phyloP scores from a whole-genome alignment of 768 basidiomycete genomes.

The Lactifluus piperatus region DNA sequence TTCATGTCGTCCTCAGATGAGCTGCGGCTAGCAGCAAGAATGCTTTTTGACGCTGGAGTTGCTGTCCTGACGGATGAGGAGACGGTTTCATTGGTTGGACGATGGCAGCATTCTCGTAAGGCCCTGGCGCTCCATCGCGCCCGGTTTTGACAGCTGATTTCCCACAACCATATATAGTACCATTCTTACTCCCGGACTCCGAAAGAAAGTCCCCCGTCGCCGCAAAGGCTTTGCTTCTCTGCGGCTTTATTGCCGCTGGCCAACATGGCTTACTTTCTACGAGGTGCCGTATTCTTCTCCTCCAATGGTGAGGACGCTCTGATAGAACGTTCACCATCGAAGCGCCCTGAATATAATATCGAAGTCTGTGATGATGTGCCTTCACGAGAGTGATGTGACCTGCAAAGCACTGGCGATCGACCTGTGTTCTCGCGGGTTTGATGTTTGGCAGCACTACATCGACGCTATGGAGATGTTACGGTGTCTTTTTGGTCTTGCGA shows the following conservation, averaged over 20 bases:
- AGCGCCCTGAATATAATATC: constrained; percentile 81
- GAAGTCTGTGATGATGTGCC: constrained; percentile 67
- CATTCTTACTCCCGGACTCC: constrained; percentile 49
- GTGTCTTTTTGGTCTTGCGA: constrained; percentile 73
- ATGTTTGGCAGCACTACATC: constrained; percentile 90
- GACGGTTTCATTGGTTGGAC: constrained; percentile 46
- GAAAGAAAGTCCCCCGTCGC: constrained; percentile 50
- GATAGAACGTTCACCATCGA: neutral
- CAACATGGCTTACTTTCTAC: constrained; percentile 69
- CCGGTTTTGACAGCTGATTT: constrained; percentile 12
- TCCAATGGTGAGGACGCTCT: neutral
- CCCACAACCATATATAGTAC: constrained; percentile 36
- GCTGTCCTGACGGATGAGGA: constrained; percentile 61
- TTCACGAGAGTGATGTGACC: constrained; percentile 61
- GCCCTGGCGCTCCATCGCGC: neutral
- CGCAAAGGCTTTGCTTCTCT: constrained; percentile 68
- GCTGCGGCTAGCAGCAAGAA: constrained; percentile 63
- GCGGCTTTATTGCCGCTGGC: constrained; percentile 76
- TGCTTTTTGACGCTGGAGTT: constrained; percentile 71
- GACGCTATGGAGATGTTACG: constrained; percentile 86
- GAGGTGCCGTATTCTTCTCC: constrained; percentile 36
- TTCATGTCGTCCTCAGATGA: constrained; percentile 40
- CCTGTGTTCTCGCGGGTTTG: constrained; percentile 83
- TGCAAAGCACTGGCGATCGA: constrained; percentile 77
- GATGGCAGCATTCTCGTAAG: constrained; percentile 59